A percentile compares a stretch with the other conserved stretches of the same genome.
These are phyloP conservation scores for Fistulifera pelliculosa DNA, from an alignment of 108 stramenopile species.

Conservation along the genomic window DNA sequence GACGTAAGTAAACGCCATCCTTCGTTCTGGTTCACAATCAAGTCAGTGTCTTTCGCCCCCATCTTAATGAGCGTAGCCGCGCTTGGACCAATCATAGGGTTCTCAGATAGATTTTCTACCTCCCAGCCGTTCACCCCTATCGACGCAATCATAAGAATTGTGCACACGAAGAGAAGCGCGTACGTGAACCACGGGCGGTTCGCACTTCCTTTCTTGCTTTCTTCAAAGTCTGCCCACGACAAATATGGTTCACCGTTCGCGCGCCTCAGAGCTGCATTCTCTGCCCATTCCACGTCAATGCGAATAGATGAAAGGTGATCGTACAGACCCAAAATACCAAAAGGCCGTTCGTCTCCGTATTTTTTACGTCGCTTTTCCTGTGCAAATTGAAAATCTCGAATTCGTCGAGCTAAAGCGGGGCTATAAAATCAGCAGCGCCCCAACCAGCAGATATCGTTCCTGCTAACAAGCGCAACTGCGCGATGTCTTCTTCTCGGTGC, in stretches of 20 bases:
- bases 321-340: constrained; percentile 74
- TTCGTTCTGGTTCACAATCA: constrained; percentile 81
- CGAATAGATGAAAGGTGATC: constrained; percentile 59
- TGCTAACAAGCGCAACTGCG: constrained; percentile 48
- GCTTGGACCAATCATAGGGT: constrained; percentile 86
- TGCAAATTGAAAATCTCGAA: constrained; percentile 78
- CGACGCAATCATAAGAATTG: constrained; percentile 46
- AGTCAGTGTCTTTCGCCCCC: constrained; percentile 77
- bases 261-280: constrained; percentile 78
- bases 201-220: constrained; percentile 27
- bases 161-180: constrained; percentile 45
- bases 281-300: constrained; percentile 79
- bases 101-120: constrained; percentile 69
- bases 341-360: constrained; percentile 51
- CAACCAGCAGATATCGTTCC: no score
- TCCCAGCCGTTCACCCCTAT: constrained; percentile 70
- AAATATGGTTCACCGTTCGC: constrained; percentile 56
- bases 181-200: constrained; percentile 68
- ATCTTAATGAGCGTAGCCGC: constrained; percentile 69
- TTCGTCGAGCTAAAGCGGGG: constrained; percentile 38
- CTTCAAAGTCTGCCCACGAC: constrained; percentile 66
- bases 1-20: constrained; percentile 84
- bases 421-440: no score
- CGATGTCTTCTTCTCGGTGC: constrained; percentile 57
- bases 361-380: constrained; percentile 69